A percentile compares a stretch with the other conserved stretches of the same genome.
Evolutionary conservation across 345 rosid species (phyloP).

Genomic region (Aegle marmelos): DNA sequence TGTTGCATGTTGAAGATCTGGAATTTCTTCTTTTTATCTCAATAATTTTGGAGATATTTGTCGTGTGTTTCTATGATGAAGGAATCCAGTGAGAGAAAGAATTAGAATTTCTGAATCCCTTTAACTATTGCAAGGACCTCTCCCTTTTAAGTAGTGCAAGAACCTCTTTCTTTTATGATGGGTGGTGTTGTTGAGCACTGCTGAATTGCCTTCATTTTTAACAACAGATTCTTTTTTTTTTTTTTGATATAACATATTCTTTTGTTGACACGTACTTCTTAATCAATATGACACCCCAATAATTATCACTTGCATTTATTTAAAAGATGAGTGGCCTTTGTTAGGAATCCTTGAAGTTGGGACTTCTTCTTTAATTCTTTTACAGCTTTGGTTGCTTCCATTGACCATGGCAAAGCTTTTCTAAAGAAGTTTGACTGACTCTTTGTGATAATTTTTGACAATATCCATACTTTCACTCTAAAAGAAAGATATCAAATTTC

Average conservation of each 20-base stretch:
- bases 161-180: not conserved
- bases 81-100: not conserved
- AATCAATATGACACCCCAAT: not conserved
- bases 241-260: not conserved
- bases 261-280: not conserved
- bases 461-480: too few relatives aligned
- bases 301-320: not conserved
- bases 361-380: not conserved
- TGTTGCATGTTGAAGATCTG: not conserved
- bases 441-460: too few relatives aligned
- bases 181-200: not conserved
- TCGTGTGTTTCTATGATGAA: not conserved
- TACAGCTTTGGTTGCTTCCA: not conserved
- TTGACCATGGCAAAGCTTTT: too few relatives aligned
- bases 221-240: not conserved
- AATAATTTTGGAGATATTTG: not conserved
- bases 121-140: too few relatives aligned
- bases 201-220: not conserved
- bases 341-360: not conserved
- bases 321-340: not conserved
- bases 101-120: not conserved
- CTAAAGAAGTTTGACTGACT: too few relatives aligned
- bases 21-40: not conserved
- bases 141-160: too few relatives aligned
- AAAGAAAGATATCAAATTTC: too few relatives aligned